These are phyloP conservation scores for Saccharata proteae DNA, from an alignment of 2,329 filamentous ascomycete genomes.

Conservation along the genomic window DNA sequence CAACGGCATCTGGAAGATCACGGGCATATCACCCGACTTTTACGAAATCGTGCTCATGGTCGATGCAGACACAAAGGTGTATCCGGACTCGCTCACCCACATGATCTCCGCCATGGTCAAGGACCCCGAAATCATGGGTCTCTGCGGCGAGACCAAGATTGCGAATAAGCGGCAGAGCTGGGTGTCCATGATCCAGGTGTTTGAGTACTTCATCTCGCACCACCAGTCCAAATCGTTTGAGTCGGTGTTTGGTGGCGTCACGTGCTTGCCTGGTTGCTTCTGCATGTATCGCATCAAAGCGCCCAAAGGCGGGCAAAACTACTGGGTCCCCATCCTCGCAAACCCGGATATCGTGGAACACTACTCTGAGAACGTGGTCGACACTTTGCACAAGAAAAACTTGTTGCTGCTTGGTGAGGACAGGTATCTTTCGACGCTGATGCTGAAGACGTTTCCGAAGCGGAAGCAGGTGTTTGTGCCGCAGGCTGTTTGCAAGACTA, in stretches of 20 bases:
- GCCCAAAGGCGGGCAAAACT: constrained; percentile 95
- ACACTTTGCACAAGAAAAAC: constrained; percentile 97
- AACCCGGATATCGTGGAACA: constrained; percentile 98
- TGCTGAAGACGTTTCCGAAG: constrained; percentile 98
- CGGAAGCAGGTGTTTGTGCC: constrained; percentile 98
- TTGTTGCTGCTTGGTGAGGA: constrained; percentile 83
- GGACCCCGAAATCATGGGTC: constrained; percentile 97
- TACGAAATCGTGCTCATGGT: constrained; percentile 99
- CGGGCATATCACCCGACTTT: constrained; percentile 93
- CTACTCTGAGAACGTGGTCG: constrained; percentile 97
- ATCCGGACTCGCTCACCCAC: constrained; percentile 94
- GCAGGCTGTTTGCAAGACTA: constrained; percentile 97
- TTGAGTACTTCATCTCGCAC: constrained; percentile 99
- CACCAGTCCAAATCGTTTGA: constrained; percentile 96
- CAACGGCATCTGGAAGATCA: constrained; percentile 97
- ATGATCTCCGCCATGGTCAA: constrained; percentile 99
- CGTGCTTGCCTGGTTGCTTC: constrained; percentile 96
- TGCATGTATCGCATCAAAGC: constrained; percentile 99
- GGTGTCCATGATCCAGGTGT: constrained; percentile 97
- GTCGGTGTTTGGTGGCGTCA: constrained; percentile 97
- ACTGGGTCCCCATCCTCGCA: constrained; percentile 97
- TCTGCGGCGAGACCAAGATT: constrained; percentile 98
- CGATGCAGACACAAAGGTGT: constrained; percentile 97
- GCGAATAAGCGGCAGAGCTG: constrained; percentile 92
- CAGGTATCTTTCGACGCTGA: constrained; percentile 89